A percentile compares a stretch with the other conserved stretches of the same genome.
Evolutionary conservation across 306 rosid genomes (phyloP).

Genomic region (Vigna nakashimae): DNA sequence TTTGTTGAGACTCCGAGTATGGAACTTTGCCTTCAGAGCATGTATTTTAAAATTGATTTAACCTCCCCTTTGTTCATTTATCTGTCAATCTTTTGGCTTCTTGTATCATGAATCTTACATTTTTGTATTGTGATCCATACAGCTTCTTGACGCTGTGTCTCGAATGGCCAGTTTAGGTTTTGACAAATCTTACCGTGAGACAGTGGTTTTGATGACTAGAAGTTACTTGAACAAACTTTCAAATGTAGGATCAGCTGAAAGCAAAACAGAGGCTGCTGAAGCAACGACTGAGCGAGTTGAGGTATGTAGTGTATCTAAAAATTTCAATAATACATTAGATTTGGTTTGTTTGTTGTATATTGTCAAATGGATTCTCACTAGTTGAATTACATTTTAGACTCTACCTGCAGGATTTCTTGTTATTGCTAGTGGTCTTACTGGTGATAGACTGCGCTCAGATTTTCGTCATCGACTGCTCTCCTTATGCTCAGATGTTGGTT

Average conservation of each 20-base stretch:
- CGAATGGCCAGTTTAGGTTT: conserved; percentile 98
- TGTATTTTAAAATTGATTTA: conserved; percentile 42
- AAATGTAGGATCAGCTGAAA: conserved; percentile 88
- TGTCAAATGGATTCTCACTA: conserved; percentile 79
- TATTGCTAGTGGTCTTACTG: conserved; percentile 81
- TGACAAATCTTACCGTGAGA: conserved; percentile 98
- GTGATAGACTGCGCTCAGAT: conserved; percentile 78
- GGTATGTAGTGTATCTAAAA: conserved; percentile 60
- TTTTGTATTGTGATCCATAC: conserved; percentile 44
- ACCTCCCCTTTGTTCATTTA: conserved; percentile 21
- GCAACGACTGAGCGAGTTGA: conserved; percentile 95
- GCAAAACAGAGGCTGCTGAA: conserved; percentile 88
- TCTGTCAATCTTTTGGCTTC: conserved; percentile 32
- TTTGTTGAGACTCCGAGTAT: conserved; percentile 91
- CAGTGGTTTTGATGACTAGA: conserved; percentile 95
- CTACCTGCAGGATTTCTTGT: conserved; percentile 96
- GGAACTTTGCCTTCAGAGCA: conserved; percentile 57
- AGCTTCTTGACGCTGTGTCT: conserved; percentile 97
- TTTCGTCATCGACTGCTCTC: conserved; percentile 92
- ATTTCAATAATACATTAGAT: conserved; percentile 40
- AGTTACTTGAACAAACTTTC: conserved; percentile 93
- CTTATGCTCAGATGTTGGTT: conserved; percentile 95
- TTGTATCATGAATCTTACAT: conserved; percentile 35
- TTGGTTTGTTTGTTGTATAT: conserved; percentile 54
- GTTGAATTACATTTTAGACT: conserved; percentile 93